phyloP scores from a whole-genome alignment of 1,139 yeast genomes.

The Blastobotrys malaysiensis region DNA sequence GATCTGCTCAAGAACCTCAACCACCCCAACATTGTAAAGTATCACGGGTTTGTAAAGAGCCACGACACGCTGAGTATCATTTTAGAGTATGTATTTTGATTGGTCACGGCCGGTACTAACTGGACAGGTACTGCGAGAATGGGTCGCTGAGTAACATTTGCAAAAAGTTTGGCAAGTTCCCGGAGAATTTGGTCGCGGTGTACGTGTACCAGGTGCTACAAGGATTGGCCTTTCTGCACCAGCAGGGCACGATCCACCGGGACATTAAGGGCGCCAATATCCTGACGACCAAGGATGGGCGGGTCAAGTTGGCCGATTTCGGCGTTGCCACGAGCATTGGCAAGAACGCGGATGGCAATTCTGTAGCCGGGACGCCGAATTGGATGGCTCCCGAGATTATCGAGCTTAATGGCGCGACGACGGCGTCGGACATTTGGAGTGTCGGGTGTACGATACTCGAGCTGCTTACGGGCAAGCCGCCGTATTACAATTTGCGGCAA shows the following conservation, averaged over 20 bases:
- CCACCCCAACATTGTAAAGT: constrained; percentile 86
- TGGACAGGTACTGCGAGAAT: constrained; percentile 57
- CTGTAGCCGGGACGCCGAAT: constrained; percentile 63
- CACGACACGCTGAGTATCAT: constrained; percentile 63
- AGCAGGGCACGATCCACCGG: constrained; percentile 69
- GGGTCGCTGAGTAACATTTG: constrained; percentile 77
- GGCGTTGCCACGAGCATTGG: constrained; percentile 59
- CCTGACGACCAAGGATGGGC: constrained; percentile 52
- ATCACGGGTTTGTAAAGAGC: constrained; percentile 80
- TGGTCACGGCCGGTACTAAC: background rate
- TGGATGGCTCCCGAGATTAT: constrained; percentile 88
- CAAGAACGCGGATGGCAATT: constrained; percentile 19
- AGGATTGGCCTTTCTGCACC: constrained; percentile 66
- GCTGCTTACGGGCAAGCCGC: constrained; percentile 79
- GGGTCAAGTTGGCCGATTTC: constrained; percentile 69
- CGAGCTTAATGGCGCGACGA: constrained; percentile 78
- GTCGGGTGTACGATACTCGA: constrained; percentile 92
- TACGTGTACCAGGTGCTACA: constrained; percentile 66
- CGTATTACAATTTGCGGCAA: constrained; percentile 73
- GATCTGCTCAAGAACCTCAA: constrained; percentile 59
- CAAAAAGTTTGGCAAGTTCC: constrained; percentile 45
- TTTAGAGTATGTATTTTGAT: constrained; percentile 42
- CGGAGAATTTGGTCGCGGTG: constrained; percentile 55
- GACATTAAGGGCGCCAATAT: constrained; percentile 80
- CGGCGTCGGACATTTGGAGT: constrained; percentile 75